Evolutionary conservation across 345 rosid genomes (phyloP).

Genomic region (Triadica sebifera): DNA sequence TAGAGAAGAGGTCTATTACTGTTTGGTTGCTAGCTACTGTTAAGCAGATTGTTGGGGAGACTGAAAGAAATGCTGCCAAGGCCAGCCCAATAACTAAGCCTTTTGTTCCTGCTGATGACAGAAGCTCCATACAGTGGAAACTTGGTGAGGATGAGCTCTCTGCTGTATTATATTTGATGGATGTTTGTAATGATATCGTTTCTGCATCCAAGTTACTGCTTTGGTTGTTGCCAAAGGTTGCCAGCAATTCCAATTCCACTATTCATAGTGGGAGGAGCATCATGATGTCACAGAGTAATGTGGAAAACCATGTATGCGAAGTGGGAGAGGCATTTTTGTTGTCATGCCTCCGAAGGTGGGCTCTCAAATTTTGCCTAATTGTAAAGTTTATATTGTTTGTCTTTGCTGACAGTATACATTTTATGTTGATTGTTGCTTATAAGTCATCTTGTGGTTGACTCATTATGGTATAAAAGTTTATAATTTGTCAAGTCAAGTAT

Average conservation of each 20-base stretch:
- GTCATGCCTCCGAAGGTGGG: slow-evolving; percentile 80
- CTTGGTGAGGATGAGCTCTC: slow-evolving; percentile 89
- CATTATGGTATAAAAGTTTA: too few species aligned
- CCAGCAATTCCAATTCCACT: slow-evolving; percentile 55
- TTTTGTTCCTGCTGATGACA: slow-evolving; percentile 60
- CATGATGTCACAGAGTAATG: slow-evolving; percentile 50
- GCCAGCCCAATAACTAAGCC: slow-evolving; percentile 56
- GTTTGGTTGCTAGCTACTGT: slow-evolving; percentile 74
- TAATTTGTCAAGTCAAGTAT: too few species aligned
- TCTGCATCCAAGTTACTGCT: slow-evolving; percentile 73
- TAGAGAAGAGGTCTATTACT: slow-evolving; percentile 68
- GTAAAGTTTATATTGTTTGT: background rate
- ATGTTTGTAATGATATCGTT: slow-evolving; percentile 67
- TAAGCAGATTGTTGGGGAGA: slow-evolving; percentile 76
- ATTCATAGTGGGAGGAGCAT: slow-evolving; percentile 73
- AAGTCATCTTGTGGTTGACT: too few species aligned
- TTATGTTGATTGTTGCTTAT: background rate
- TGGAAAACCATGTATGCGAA: slow-evolving; percentile 65
- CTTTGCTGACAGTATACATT: background rate
- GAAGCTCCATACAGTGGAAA: slow-evolving; percentile 63
- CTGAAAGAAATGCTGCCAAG: slow-evolving; percentile 57
- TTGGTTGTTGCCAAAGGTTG: slow-evolving; percentile 86
- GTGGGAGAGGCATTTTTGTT: slow-evolving; percentile 79
- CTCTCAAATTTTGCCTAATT: slow-evolving; percentile 5
- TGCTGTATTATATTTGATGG: slow-evolving; percentile 69